Conservation (phyloP, 129 eudicot species). For the Deinandra increscens region DNA sequence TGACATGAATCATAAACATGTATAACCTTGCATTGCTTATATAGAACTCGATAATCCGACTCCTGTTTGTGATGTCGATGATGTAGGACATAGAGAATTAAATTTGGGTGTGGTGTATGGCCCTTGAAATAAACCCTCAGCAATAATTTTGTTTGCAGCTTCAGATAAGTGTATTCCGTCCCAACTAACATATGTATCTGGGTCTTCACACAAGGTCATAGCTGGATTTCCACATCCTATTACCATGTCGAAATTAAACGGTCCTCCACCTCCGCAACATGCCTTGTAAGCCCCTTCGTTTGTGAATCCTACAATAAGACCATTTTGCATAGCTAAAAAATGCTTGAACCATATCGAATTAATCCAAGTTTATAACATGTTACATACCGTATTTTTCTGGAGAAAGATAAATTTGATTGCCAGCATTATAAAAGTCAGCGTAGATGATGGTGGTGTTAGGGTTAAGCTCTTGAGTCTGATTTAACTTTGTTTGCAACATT, state of each 20-base stretch:
- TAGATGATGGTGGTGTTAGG: conserved; percentile 21
- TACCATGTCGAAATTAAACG: not conserved
- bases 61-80: not conserved
- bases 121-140: conserved; percentile 16
- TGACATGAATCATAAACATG: not conserved
- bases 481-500: conserved; percentile 15
- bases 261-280: conserved; percentile 31
- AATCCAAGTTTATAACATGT: not conserved
- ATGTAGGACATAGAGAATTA: conserved; percentile 1
- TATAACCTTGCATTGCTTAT: not conserved
- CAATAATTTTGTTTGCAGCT: conserved; percentile 19
- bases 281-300: conserved; percentile 6
- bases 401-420: not conserved
- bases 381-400: conserved; percentile 6
- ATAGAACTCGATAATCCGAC: conserved; percentile 4
- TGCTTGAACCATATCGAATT: not conserved
- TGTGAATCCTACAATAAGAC: not conserved
- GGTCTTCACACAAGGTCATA: conserved; percentile 22
- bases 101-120: conserved; percentile 22
- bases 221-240: conserved; percentile 12
- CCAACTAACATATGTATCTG: conserved; percentile 26
- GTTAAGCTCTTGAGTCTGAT: conserved; percentile 1
- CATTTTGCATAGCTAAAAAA: too few relatives aligned
- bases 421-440: conserved; percentile 41
- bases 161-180: conserved; percentile 14